Base-by-base conservation (phyloP, 164 flowering plant species). In the Santalum album region DNA sequence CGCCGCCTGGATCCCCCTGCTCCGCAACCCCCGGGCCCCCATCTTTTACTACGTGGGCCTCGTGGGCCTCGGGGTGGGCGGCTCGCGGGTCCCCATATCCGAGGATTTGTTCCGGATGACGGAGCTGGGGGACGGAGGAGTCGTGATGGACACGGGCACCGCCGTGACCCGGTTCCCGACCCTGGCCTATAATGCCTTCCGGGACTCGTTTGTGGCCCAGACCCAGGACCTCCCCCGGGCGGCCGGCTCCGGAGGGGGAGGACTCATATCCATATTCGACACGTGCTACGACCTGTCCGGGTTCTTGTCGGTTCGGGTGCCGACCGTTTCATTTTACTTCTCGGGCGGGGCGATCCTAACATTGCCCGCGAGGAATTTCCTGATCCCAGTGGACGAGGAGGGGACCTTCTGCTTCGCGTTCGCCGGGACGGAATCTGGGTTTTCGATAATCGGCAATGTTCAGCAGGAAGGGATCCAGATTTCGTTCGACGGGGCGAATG, bases 351-450 rank as follows among this genome's bases (percentile, higher is more conserved):
- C 86, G 16, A 56, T 80, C 24, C 59, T 89, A 46, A 83, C 94
- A 25, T 80, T 92, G 0, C 96, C 98, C 7, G 96, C 96, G 0
- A 67, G 62, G 64, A 92, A 89, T 63, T 92, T 81, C 57, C 61
- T 92, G 59, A 86, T 92, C 12, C 98, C 98, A 11, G 91, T 86
- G 48, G 87, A 92, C 58, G 82, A 80, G 4, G 62, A 32, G 66
- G 96, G 96, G 1, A 86, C 84, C 1, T 92, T 84, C 53, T 92
- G 99, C 51, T 87, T 92, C 56, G 99, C 99, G 21, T 92, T 92
- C 65, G 96, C 99, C 3, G 68, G 86, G 3, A 73, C 96, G 1
- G 57, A 76, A 2, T 58, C 91, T 0, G 82, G 79, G 51, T 69
- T 87, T 26, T 82, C 96, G 43, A 92, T 92, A 24, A 75, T 92